phyloP scores from a whole-genome alignment of 192 early-diverging fungal species.

The Backusella morwellensis region DNA sequence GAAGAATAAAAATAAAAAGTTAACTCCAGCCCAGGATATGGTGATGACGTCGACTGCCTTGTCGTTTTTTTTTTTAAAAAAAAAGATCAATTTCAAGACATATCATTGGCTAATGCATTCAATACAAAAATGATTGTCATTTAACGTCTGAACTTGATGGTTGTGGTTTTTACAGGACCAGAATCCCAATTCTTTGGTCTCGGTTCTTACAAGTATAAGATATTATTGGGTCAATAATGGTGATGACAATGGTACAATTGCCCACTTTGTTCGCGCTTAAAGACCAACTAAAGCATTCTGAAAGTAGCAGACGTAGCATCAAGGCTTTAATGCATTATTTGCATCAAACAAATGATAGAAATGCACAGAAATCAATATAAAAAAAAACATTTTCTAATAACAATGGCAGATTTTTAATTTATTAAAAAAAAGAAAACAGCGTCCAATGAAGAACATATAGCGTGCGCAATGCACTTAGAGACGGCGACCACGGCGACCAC shows the following conservation, averaged over 20 bases:
- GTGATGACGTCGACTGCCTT: background rate
- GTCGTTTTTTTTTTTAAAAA: background rate
- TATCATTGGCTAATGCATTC: background rate
- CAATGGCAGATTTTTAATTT: background rate
- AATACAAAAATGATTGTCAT: no score
- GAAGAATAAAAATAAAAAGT: constrained; percentile 6
- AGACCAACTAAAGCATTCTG: no score
- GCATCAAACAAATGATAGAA: background rate
- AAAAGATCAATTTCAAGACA: background rate
- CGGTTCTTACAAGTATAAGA: no score
- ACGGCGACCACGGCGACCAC: constrained; percentile 99
- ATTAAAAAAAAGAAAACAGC: background rate
- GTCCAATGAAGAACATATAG: background rate
- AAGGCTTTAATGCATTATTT: no score
- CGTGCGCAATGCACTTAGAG: constrained; percentile 51
- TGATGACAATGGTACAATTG: no score
- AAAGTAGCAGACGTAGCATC: no score
- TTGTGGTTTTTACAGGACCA: background rate
- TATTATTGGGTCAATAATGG: no score
- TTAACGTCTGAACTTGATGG: background rate
- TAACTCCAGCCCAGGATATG: background rate
- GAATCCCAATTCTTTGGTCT: no score
- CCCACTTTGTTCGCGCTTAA: no score
- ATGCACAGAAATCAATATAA: background rate
- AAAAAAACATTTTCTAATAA: background rate